These are phyloP conservation scores for Limnanthes douglasii DNA, from an alignment of 345 rosid genomes.

Conservation along the genomic window DNA sequence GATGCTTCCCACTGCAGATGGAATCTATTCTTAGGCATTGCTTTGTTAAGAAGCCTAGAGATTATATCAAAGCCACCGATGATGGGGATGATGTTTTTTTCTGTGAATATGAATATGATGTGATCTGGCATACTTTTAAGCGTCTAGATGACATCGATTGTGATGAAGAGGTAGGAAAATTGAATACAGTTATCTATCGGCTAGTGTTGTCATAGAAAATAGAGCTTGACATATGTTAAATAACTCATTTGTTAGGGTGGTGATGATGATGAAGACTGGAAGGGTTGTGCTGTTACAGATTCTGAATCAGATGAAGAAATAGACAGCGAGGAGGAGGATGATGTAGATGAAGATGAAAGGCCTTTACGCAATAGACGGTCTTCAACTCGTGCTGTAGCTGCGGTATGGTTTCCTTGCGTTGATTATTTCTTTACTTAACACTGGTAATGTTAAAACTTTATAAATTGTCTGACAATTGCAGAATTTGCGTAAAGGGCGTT, in stretches of 20 bases:
- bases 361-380: constrained; percentile 21
- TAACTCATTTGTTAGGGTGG: constrained; percentile 23
- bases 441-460: constrained; percentile 6
- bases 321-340: constrained; percentile 33
- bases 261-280: constrained; percentile 77
- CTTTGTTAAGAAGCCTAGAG: constrained; percentile 56
- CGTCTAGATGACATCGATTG: constrained; percentile 56
- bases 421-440: too few species aligned
- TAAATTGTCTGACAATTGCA: constrained; percentile 12
- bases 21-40: constrained; percentile 70
- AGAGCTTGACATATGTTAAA: constrained; percentile 1
- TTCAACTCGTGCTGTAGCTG: constrained; percentile 31
- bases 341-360: constrained; percentile 15
- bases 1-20: constrained; percentile 30
- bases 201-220: background rate
- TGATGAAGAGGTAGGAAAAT: constrained; percentile 28
- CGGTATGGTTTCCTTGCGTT: constrained; percentile 19
- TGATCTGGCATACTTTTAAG: constrained; percentile 81
- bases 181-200: background rate
- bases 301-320: constrained; percentile 53
- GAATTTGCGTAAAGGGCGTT: constrained; percentile 65
- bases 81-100: constrained; percentile 84
- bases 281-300: constrained; percentile 16
- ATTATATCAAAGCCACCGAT: constrained; percentile 47
- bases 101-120: constrained; percentile 89